Evolutionary conservation across 768 basidiomycete genomes (phyloP).

Genomic region (Xanthoconium stramineum): DNA sequence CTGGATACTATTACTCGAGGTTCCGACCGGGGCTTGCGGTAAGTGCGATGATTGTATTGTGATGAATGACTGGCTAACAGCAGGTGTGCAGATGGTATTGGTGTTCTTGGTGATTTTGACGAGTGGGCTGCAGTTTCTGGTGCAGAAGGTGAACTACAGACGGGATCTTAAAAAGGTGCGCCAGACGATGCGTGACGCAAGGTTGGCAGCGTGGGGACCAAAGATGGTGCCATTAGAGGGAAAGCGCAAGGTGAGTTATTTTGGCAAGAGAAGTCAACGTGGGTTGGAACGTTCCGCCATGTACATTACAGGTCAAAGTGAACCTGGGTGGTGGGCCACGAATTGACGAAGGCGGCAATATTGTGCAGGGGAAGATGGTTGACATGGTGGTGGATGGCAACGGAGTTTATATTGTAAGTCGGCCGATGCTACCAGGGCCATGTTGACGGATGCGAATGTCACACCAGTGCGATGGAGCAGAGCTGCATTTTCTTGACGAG

Average conservation of each 20-base stretch:
- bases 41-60: constrained; percentile 21
- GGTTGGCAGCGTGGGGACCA: constrained; percentile 76
- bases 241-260: constrained; percentile 58
- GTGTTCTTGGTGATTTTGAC: constrained; percentile 75
- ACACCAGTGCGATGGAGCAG: constrained; percentile 57
- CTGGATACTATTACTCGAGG: constrained; percentile 94
- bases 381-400: constrained; percentile 82
- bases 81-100: constrained; percentile 58
- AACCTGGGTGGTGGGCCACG: constrained; percentile 55
- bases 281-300: constrained; percentile 5
- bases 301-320: constrained; percentile 57
- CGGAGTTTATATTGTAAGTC: constrained; percentile 71
- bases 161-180: constrained; percentile 71
- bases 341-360: constrained; percentile 55
- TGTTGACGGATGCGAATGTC: constrained; percentile 6
- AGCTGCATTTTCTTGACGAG: constrained; percentile 55
- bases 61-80: neutral
- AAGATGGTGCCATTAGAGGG: constrained; percentile 62
- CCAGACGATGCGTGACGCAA: constrained; percentile 57
- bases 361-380: constrained; percentile 48
- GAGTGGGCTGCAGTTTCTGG: constrained; percentile 76
- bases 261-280: neutral
- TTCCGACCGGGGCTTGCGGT: constrained; percentile 92
- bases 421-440: constrained; percentile 8
- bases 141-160: constrained; percentile 74